Percentiles rank a stretch among this genome's conserved stretches.
Conservation (phyloP, 768 basidiomycete genomes). For the Boletus pseudo-olivaceus region DNA sequence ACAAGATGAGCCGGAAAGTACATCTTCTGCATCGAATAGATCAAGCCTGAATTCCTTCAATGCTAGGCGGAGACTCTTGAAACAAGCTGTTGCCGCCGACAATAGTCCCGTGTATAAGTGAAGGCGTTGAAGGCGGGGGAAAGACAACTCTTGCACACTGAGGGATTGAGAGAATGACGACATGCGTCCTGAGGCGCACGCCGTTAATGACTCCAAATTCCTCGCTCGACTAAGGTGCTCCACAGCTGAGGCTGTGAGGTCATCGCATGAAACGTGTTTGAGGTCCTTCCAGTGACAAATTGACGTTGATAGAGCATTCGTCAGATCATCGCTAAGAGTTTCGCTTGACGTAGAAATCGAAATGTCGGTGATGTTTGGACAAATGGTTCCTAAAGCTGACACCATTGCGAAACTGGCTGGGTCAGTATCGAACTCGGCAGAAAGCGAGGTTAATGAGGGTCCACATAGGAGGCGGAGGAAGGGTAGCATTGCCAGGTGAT, state of each 20-base stretch:
- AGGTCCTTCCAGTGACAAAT: constrained; percentile 21
- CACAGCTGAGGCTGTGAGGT: constrained; percentile 17
- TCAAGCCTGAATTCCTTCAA: constrained; percentile 21
- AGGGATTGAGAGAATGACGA: constrained; percentile 7
- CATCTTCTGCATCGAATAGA: constrained; percentile 18
- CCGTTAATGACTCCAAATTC: constrained; percentile 15
- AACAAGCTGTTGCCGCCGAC: constrained; percentile 6
- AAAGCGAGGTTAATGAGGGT: constrained; percentile 16
- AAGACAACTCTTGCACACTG: not conserved
- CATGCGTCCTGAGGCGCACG: constrained; percentile 9
- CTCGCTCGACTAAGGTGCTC: constrained; percentile 14
- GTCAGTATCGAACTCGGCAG: constrained; percentile 19
- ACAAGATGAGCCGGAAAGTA: not conserved
- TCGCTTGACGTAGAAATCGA: constrained; percentile 11
- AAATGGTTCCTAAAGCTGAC: constrained; percentile 7
- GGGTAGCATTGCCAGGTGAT: constrained; percentile 17
- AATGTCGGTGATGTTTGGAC: constrained; percentile 21
- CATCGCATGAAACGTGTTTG: constrained; percentile 19
- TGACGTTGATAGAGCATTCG: constrained; percentile 15
- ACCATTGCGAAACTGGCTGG: constrained; percentile 14
- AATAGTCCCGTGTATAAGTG: constrained; percentile 18
- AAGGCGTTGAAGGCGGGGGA: constrained; percentile 14
- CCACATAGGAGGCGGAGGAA: constrained; percentile 25
- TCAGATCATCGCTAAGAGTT: constrained; percentile 5
- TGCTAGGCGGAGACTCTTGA: constrained; percentile 6